Conservation (phyloP, 352 stramenopile genomes). For the Phytopythium mirpurense region DNA sequence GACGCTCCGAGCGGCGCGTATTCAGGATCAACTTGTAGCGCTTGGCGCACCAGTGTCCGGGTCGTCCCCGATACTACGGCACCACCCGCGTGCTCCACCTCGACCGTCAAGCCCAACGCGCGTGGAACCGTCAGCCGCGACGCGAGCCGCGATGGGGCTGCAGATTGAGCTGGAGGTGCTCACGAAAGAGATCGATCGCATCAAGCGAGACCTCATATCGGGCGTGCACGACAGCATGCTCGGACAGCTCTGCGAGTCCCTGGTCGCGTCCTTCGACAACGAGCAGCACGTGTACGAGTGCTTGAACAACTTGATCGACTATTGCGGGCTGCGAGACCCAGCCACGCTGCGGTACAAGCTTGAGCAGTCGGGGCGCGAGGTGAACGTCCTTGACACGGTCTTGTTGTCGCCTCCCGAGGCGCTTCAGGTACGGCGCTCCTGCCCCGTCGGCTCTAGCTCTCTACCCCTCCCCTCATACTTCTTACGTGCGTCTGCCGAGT, state of each 20-base stretch:
- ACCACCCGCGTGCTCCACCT: neutral
- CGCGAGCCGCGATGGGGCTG: slow-evolving; percentile 4
- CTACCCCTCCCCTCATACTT: too few relatives aligned
- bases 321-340: slow-evolving; percentile 37
- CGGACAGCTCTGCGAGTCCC: slow-evolving; percentile 43
- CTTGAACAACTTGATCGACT: slow-evolving; percentile 53
- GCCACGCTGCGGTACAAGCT: slow-evolving; percentile 48
- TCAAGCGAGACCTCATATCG: slow-evolving; percentile 51
- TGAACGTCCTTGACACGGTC: slow-evolving; percentile 58
- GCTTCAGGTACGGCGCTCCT: slow-evolving; percentile 37
- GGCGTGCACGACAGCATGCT: slow-evolving; percentile 37
- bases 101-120: neutral
- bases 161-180: slow-evolving; percentile 61
- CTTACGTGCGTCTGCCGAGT: neutral
- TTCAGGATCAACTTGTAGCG: slow-evolving; percentile 31
- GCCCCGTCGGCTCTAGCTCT: too few relatives aligned
- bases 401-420: slow-evolving; percentile 39
- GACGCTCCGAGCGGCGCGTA: slow-evolving; percentile 36
- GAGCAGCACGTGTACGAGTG: slow-evolving; percentile 71
- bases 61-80: slow-evolving; percentile 5
- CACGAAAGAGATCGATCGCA: slow-evolving; percentile 33
- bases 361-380: slow-evolving; percentile 40
- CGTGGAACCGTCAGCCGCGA: neutral
- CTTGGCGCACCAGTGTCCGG: neutral
- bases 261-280: slow-evolving; percentile 67